phyloP scores from a whole-genome alignment of 768 basidiomycete species.

The Pleurotus tuoliensis region DNA sequence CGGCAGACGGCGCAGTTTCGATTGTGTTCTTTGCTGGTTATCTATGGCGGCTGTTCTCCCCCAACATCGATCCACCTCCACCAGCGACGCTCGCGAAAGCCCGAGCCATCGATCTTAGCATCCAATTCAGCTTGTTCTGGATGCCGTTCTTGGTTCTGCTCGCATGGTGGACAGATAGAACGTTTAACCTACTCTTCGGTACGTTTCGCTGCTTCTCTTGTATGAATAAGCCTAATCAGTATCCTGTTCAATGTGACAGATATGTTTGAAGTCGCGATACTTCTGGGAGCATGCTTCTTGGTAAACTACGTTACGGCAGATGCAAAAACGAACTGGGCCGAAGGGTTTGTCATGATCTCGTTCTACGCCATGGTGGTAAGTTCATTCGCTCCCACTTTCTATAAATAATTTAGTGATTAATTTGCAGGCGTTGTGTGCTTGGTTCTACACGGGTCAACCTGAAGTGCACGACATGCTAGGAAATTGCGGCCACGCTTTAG shows the following conservation, averaged over 20 bases:
- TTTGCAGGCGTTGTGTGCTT: slow-evolving; percentile 53
- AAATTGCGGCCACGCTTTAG: slow-evolving; percentile 34
- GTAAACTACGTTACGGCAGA: slow-evolving; percentile 81
- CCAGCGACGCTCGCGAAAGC: slow-evolving; percentile 62
- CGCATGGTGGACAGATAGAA: slow-evolving; percentile 62
- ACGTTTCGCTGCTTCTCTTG: slow-evolving; percentile 10
- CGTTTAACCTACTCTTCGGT: slow-evolving; percentile 69
- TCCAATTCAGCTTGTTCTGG: slow-evolving; percentile 79
- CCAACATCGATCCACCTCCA: slow-evolving; percentile 23
- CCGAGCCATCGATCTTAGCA: slow-evolving; percentile 71
- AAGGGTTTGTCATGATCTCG: slow-evolving; percentile 61
- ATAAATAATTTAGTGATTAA: neutral
- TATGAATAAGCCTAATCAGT: neutral
- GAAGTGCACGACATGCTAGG: slow-evolving; percentile 39
- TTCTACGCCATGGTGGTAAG: slow-evolving; percentile 48
- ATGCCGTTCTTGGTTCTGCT: slow-evolving; percentile 68
- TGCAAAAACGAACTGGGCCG: slow-evolving; percentile 76
- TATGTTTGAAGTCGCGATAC: slow-evolving; percentile 60
- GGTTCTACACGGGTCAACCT: slow-evolving; percentile 62
- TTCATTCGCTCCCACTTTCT: neutral
- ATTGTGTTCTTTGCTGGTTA: slow-evolving; percentile 52
- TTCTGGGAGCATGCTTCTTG: slow-evolving; percentile 67
- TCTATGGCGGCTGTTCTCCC: slow-evolving; percentile 31
- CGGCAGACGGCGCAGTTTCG: slow-evolving; percentile 64
- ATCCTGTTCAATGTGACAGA: slow-evolving; percentile 31